Evolutionary conservation across 345 rosid species (phyloP), one percentile per base, ranked within the genome.

Genomic region (Euphorbia lathyris): DNA sequence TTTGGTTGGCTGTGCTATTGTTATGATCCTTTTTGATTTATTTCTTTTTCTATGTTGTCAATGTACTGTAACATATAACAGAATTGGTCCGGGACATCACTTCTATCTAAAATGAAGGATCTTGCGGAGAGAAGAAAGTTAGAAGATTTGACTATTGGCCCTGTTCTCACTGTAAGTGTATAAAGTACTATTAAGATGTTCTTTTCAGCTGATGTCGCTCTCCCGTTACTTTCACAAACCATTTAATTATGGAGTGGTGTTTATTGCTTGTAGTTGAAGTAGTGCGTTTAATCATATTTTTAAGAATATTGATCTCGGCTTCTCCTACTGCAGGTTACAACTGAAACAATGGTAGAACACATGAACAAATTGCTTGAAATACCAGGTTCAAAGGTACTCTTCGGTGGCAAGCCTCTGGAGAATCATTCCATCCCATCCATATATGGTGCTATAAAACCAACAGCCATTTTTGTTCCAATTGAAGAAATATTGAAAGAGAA

Each of bases 371-470:
- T 95, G 76, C 96, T 95, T 72, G 60, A 90, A 75, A 88, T 95
- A 76, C 68, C 96, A 0, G 97, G 97, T 32, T 85, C 99, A 57
- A 90, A 81, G 82, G 77, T 95, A 63, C 97, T 95, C 43, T 95
- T 95, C 48, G 99, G 99, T 36, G 99, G 99, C 2, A 79, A 88
- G 67, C 79, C 86, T 65, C 76, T 92, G 72, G 71, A 85, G 74
- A 85, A 90, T 66, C 99, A 95, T 73, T 87, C 96, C 26, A 95
- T 95, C 81, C 99, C 99, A 70, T 36, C 88, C 7, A 76, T 92
- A 52, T 95, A 92, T 69, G 99, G 99, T 71, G 97, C 98, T 72
- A 7, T 95, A 67, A 86, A 90, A 74, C 96, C 99, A 12, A 95
- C 98, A 32, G 97, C 99, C 14, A 67, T 95, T 2, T 90, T 78